Percentiles rank a stretch among this genome's conserved stretches.
phyloP scores from a whole-genome alignment of 1,139 yeast species.

The Candida sojae region DNA sequence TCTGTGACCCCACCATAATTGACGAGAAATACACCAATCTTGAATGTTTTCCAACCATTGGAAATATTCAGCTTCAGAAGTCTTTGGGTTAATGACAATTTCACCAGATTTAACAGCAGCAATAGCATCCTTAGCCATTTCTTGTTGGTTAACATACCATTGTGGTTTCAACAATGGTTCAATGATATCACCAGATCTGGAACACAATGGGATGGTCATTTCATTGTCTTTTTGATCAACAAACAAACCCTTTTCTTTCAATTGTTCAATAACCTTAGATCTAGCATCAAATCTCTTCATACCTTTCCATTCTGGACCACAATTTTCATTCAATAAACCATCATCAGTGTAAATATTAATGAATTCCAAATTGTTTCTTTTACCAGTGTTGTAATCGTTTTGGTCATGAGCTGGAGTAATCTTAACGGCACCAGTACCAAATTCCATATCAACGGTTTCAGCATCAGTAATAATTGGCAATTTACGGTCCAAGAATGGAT shows the following conservation, averaged over 20 bases:
- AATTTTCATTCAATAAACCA: slow-evolving; percentile 85
- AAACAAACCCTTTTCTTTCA: slow-evolving; percentile 72
- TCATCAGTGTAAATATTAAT: slow-evolving; percentile 90
- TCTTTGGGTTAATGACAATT: slow-evolving; percentile 79
- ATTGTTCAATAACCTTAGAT: slow-evolving; percentile 74
- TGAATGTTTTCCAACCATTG: slow-evolving; percentile 96
- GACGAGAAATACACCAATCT: slow-evolving; percentile 99
- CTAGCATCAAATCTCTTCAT: slow-evolving; percentile 95
- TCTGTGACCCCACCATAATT: slow-evolving; percentile 99
- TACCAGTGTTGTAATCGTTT: slow-evolving; percentile 95
- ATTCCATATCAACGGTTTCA: slow-evolving; percentile 98
- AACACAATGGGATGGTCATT: slow-evolving; percentile 92
- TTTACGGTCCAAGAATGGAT: slow-evolving; percentile 85
- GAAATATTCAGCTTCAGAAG: slow-evolving; percentile 91
- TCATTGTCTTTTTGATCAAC: slow-evolving; percentile 90
- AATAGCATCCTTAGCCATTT: slow-evolving; percentile 88
- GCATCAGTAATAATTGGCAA: slow-evolving; percentile 87
- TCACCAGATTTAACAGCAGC: slow-evolving; percentile 83
- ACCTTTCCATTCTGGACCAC: slow-evolving; percentile 89
- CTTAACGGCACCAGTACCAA: slow-evolving; percentile 99
- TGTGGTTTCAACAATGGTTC: slow-evolving; percentile 97
- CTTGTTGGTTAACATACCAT: slow-evolving; percentile 97
- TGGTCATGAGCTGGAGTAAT: slow-evolving; percentile 98
- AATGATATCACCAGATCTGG: slow-evolving; percentile 94
- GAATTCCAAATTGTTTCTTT: slow-evolving; percentile 86